Percentiles rank a stretch among this genome's conserved stretches.
Evolutionary conservation across 129 eudicot species (phyloP).

Genomic region (Apium graveolens): DNA sequence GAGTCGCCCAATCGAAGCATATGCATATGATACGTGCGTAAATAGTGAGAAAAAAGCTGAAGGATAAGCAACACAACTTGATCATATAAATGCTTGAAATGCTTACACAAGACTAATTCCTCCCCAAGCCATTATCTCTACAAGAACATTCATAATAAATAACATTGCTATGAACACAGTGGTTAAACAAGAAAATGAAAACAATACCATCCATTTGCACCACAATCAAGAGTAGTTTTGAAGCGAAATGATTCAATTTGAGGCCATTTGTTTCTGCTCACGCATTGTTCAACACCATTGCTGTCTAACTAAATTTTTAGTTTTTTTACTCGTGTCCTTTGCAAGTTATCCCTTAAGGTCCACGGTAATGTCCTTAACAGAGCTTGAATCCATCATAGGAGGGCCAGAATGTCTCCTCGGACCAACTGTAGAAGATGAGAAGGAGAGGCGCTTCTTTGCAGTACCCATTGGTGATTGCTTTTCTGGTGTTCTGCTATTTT

Average conservation of each 20-base stretch:
- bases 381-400: conserved; percentile 32
- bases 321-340: not conserved
- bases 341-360: not conserved
- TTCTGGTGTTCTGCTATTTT: conserved; percentile 37
- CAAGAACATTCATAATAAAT: conserved; percentile 10
- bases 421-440: conserved; percentile 56
- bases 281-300: not conserved
- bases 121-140: conserved; percentile 13
- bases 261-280: not conserved
- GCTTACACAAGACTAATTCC: conserved; percentile 14
- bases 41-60: not conserved
- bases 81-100: conserved; percentile 8
- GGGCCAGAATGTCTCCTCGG: conserved; percentile 62
- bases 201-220: conserved; percentile 12
- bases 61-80: not conserved
- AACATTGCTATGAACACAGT: conserved; percentile 6
- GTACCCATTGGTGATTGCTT: conserved; percentile 33
- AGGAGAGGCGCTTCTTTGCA: conserved; percentile 82
- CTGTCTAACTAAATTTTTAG: not conserved
- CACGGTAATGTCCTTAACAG: conserved; percentile 25
- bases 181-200: conserved; percentile 11
- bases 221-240: not conserved
- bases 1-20: not conserved
- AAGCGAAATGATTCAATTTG: not conserved
- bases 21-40: not conserved